Evolutionary conservation across 2,329 filamentous ascomycete genomes (phyloP).

Genomic region (Diaporthe ilicicola): DNA sequence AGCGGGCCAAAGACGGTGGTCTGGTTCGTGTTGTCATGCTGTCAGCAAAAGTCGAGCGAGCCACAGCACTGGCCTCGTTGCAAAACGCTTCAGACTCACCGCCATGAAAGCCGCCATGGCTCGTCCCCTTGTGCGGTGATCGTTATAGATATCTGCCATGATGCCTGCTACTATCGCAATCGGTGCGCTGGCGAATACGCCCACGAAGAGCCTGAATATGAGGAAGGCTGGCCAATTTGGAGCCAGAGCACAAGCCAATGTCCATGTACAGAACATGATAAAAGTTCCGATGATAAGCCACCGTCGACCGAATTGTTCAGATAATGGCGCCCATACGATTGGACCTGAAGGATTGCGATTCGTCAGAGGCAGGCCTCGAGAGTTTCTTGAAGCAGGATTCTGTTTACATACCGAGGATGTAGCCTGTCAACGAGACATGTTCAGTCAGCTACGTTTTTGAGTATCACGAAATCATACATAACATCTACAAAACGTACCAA

Average conservation of each 20-base stretch:
- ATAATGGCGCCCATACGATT: conserved; percentile 70
- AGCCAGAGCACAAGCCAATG: conserved; percentile 64
- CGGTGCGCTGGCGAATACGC: conserved; percentile 63
- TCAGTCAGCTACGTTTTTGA: background rate
- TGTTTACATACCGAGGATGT: conserved; percentile 64
- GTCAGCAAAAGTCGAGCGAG: background rate
- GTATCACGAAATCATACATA: background rate
- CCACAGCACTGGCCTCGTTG: rapidly evolving
- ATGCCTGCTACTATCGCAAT: conserved; percentile 71
- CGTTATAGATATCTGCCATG: conserved; percentile 71
- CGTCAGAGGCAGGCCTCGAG: background rate
- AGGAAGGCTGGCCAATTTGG: conserved; percentile 62
- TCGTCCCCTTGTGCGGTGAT: conserved; percentile 63
- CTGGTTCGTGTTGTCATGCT: conserved; percentile 41
- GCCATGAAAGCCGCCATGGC: conserved; percentile 72
- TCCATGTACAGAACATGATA: conserved; percentile 57
- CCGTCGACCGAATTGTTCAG: conserved; percentile 69
- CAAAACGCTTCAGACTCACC: conserved; percentile 46
- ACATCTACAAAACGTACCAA: conserved; percentile 47
- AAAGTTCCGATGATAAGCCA: conserved; percentile 56
- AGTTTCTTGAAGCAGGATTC: conserved; percentile 31
- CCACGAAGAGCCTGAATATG: conserved; percentile 63
- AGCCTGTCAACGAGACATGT: conserved; percentile 46
- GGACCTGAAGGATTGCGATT: conserved; percentile 46
- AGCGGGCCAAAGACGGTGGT: conserved; percentile 72